phyloP scores from a whole-genome alignment of 768 basidiomycete species.

The Psilocybe cubensis region DNA sequence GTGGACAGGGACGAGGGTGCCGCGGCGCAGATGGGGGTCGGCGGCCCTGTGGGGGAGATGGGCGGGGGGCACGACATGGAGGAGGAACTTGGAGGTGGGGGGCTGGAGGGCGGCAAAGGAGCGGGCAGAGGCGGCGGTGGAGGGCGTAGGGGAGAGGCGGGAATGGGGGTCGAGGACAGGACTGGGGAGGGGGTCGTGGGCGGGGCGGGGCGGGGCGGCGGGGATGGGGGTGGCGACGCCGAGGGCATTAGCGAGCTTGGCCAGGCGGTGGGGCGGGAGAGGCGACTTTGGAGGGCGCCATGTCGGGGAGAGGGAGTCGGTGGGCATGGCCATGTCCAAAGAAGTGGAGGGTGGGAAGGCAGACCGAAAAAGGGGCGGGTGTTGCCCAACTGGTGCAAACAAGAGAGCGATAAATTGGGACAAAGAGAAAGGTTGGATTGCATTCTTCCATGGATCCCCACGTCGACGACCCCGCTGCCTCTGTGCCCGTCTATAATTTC shows the following conservation, averaged over 20 bases:
- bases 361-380: constrained; percentile 21
- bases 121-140: constrained; percentile 44
- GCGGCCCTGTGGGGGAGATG: constrained; percentile 70
- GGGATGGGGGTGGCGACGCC: constrained; percentile 80
- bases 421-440: no score
- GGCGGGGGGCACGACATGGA: constrained; percentile 83
- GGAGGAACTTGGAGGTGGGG: constrained; percentile 66
- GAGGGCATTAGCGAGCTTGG: constrained; percentile 84
- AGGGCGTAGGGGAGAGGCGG: constrained; percentile 57
- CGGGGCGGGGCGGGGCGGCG: constrained; percentile 37
- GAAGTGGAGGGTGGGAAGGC: constrained; percentile 28
- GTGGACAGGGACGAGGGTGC: constrained; percentile 85
- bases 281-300: constrained; percentile 76
- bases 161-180: constrained; percentile 32
- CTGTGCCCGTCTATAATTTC: no score
- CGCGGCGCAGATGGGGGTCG: constrained; percentile 71
- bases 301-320: constrained; percentile 36
- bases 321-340: no score
- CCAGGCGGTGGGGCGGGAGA: constrained; percentile 75
- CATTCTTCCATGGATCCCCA: no score
- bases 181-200: constrained; percentile 32
- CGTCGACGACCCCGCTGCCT: no score
- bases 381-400: no score
- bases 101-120: constrained; percentile 38
- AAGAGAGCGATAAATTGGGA: no score